phyloP scores from a whole-genome alignment of 345 rosid species.

The Dimocarpus longan region DNA sequence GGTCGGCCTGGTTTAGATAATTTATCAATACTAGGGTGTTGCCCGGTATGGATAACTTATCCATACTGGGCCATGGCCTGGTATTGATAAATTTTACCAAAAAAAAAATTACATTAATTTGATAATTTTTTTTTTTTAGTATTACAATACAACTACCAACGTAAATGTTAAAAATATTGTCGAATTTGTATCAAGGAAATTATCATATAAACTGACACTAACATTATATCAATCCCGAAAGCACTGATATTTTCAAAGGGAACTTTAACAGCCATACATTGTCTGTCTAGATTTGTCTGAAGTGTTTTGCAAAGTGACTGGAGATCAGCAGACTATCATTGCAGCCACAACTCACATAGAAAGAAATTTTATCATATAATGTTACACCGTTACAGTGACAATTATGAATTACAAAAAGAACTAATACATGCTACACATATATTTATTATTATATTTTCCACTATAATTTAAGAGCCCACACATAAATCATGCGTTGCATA shows the following conservation, averaged over 20 bases:
- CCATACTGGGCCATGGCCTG: no score
- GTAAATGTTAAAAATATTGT: no score
- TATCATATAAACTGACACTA: background rate
- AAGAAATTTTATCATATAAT: background rate
- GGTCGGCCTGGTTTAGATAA: no score
- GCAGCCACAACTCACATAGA: background rate
- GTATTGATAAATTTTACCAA: no score
- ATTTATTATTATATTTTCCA: background rate
- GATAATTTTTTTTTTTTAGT: no score
- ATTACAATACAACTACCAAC: no score
- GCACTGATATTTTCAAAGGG: background rate
- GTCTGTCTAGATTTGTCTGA: background rate
- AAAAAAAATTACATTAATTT: no score
- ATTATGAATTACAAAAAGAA: background rate
- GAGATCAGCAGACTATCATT: background rate
- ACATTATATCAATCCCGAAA: background rate
- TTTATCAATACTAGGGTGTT: no score
- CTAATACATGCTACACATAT: background rate
- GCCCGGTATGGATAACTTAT: no score
- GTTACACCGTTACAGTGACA: background rate
- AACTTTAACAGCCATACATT: background rate
- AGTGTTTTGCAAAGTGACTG: background rate
- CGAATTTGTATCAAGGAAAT: background rate
- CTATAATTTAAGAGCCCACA: background rate
- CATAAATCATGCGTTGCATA: background rate